phyloP scores from a whole-genome alignment of 177 flowering plant genomes.

The Tripterygium wilfordii region DNA sequence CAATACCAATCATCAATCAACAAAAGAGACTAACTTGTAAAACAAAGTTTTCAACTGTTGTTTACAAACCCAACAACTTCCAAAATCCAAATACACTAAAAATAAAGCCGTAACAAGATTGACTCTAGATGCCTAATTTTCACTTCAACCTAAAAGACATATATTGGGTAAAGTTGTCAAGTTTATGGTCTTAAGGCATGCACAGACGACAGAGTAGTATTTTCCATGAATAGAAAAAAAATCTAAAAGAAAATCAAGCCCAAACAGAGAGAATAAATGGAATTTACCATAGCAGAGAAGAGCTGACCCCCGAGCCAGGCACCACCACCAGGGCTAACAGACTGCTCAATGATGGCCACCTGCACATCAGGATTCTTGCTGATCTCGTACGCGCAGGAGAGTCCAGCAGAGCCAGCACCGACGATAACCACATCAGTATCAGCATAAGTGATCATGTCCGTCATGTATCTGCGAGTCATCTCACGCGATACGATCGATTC shows the following conservation, averaged over 20 bases:
- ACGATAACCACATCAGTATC: constrained; percentile 91
- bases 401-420: constrained; percentile 96
- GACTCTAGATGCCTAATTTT: too few relatives aligned
- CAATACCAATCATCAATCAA: too few relatives aligned
- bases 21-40: too few relatives aligned
- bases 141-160: too few relatives aligned
- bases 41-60: too few relatives aligned
- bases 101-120: too few relatives aligned
- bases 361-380: constrained; percentile 70
- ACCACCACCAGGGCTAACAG: constrained; percentile 98
- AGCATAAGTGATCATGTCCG: constrained; percentile 90
- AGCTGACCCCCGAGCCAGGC: constrained; percentile 99
- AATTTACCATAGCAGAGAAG: constrained; percentile 79
- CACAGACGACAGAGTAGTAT: too few relatives aligned
- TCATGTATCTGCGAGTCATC: constrained; percentile 97
- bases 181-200: too few relatives aligned
- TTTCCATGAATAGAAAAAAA: neutral
- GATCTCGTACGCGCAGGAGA: constrained; percentile 90
- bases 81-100: too few relatives aligned
- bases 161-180: too few relatives aligned
- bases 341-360: constrained; percentile 86
- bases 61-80: too few relatives aligned
- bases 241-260: neutral
- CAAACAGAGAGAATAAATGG: neutral
- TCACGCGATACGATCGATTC: constrained; percentile 92